A percentile compares a stretch with the other conserved stretches of the same genome.
These are phyloP conservation scores for Zalaria obscura DNA, from an alignment of 2,329 filamentous ascomycete genomes.

Conservation along the genomic window DNA sequence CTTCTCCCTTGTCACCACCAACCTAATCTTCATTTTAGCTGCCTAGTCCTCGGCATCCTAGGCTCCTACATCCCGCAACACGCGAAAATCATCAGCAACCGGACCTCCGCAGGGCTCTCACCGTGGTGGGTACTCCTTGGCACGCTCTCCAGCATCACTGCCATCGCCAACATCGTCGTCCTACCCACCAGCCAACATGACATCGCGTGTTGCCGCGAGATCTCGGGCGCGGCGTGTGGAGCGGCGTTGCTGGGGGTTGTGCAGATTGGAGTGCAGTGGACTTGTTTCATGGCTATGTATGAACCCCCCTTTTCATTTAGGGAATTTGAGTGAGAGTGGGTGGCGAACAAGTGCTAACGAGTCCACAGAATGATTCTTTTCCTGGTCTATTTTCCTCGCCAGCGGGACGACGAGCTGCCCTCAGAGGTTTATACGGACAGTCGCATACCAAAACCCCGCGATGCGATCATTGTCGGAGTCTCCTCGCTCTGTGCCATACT, in stretches of 20 bases:
- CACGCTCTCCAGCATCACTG: slow-evolving; percentile 69
- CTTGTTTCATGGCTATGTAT: slow-evolving; percentile 84
- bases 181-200: slow-evolving; percentile 72
- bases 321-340: no score
- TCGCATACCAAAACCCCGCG: slow-evolving; percentile 48
- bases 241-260: slow-evolving; percentile 77
- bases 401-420: slow-evolving; percentile 15
- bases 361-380: slow-evolving; percentile 68
- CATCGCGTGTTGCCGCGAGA: slow-evolving; percentile 70
- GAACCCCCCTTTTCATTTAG: slow-evolving; percentile 17
- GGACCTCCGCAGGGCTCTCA: slow-evolving; percentile 85
- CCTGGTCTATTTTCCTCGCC: slow-evolving; percentile 79
- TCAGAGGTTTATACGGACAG: slow-evolving; percentile 28
- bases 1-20: not conserved
- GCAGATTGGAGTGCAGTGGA: slow-evolving; percentile 84
- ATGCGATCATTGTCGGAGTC: slow-evolving; percentile 60
- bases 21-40: slow-evolving; percentile 19
- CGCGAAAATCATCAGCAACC: slow-evolving; percentile 71
- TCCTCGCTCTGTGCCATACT: slow-evolving; percentile 64
- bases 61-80: slow-evolving; percentile 93
- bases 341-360: not conserved
- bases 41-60: slow-evolving; percentile 78
- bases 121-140: slow-evolving; percentile 94
- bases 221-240: slow-evolving; percentile 69
- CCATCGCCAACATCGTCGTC: slow-evolving; percentile 83